Evolutionary conservation across 257 asterid genomes (phyloP).

Genomic region (Nicotiana tabacum): DNA sequence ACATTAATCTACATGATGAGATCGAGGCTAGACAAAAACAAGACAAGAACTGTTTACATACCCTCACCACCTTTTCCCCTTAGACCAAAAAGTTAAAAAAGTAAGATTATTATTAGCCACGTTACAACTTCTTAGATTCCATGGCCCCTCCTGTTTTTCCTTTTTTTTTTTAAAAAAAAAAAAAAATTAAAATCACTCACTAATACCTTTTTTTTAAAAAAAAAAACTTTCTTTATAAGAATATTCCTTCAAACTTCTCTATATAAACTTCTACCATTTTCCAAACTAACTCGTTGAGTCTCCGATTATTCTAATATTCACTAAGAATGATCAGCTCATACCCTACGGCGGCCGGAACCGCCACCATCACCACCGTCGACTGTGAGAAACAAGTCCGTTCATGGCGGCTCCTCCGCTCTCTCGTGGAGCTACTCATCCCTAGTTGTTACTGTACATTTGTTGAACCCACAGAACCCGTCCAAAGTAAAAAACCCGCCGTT

Average conservation of each 20-base stretch:
- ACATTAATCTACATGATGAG: background rate
- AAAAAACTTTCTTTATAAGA: background rate
- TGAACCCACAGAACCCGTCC: conserved; percentile 21
- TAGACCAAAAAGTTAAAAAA: background rate
- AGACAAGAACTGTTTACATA: background rate
- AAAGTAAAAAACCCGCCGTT: background rate
- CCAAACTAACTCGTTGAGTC: background rate
- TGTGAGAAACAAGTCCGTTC: conserved; percentile 66
- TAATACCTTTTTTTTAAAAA: background rate
- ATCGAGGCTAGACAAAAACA: background rate
- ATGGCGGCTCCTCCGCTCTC: conserved; percentile 61
- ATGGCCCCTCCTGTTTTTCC: background rate
- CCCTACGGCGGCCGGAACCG: conserved; percentile 9
- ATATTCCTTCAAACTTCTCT: background rate
- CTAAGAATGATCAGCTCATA: conserved; percentile 22
- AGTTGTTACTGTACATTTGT: conserved; percentile 48
- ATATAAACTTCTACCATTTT: background rate
- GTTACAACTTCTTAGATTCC: conserved; percentile 4
- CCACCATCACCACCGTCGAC: conserved; percentile 41
- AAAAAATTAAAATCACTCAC: background rate
- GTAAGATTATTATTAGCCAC: conserved; percentile 5
- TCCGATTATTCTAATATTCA: background rate
- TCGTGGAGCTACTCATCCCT: conserved; percentile 47
- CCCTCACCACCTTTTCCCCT: background rate
- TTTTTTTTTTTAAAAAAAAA: background rate